These are phyloP conservation scores for Auriscalpium orientale DNA, from an alignment of 768 basidiomycete genomes.

Conservation along the genomic window DNA sequence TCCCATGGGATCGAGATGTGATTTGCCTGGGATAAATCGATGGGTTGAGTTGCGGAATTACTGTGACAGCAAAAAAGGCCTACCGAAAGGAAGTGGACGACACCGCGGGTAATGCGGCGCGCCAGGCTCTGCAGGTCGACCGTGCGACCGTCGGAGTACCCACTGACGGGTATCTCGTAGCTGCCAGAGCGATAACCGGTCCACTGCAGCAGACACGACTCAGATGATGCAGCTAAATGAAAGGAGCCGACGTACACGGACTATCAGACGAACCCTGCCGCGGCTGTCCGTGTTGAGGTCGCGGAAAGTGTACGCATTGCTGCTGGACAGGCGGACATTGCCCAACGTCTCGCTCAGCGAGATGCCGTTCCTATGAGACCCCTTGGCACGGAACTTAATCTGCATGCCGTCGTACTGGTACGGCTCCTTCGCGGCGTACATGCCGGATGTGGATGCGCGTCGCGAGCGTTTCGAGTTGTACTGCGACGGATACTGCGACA, in stretches of 20 bases:
- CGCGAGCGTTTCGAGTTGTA: slow-evolving; percentile 1
- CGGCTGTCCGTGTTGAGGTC: slow-evolving; percentile 8
- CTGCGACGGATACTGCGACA: slow-evolving; percentile 10
- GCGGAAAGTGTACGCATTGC: slow-evolving; percentile 2
- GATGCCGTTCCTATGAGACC: slow-evolving; percentile 5
- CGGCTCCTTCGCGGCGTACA: background rate
- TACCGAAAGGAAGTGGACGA: slow-evolving; percentile 15
- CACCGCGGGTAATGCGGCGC: slow-evolving; percentile 12
- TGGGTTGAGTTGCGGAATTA: background rate
- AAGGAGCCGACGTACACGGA: slow-evolving; percentile 7
- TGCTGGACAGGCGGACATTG: slow-evolving; percentile 6
- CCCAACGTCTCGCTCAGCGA: slow-evolving; percentile 5
- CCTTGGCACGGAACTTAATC: slow-evolving; percentile 12
- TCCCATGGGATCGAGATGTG: slow-evolving; percentile 11
- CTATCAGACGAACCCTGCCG: slow-evolving; percentile 7
- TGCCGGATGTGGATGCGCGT: slow-evolving; percentile 9
- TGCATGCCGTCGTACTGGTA: background rate
- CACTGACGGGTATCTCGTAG: slow-evolving; percentile 11
- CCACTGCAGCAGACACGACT: slow-evolving; percentile 5
- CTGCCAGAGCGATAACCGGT: slow-evolving; percentile 9
- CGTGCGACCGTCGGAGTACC: background rate
- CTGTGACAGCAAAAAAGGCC: background rate
- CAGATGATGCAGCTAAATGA: background rate
- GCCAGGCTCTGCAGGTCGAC: slow-evolving; percentile 11
- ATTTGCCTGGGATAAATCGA: slow-evolving; percentile 2